Evolutionary conservation across 805 yeast species (phyloP).

Genomic region (Candida methanosorbosa): DNA sequence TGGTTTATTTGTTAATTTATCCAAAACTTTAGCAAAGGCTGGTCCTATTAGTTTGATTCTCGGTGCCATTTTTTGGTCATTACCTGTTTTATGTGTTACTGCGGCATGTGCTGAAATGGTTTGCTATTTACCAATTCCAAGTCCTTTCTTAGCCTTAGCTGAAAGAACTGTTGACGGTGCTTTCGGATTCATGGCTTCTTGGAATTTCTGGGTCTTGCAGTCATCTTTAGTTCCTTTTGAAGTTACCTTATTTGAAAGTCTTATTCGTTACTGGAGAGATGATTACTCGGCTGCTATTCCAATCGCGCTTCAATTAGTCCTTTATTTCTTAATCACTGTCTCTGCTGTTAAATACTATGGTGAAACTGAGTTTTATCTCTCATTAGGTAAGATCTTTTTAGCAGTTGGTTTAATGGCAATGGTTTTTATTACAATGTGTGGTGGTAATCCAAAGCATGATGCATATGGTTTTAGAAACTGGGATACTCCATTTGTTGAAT

Average conservation of each 20-base stretch:
- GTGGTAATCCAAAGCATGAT: conserved; percentile 67
- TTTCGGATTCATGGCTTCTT: conserved; percentile 58
- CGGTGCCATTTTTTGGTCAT: conserved; percentile 56
- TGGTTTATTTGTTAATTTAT: conserved; percentile 60
- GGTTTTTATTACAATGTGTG: conserved; percentile 68
- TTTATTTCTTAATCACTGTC: conserved; percentile 52
- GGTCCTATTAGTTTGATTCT: conserved; percentile 56
- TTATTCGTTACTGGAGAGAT: conserved; percentile 66
- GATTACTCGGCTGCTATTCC: conserved; percentile 62
- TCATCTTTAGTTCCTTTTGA: conserved; percentile 71
- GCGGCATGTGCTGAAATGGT: conserved; percentile 70
- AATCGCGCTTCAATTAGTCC: conserved; percentile 46
- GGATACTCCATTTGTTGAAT: conserved; percentile 33
- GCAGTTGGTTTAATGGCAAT: conserved; percentile 61
- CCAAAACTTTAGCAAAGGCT: conserved; percentile 46
- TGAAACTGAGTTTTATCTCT: conserved; percentile 68
- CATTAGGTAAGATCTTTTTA: conserved; percentile 57
- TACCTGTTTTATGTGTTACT: conserved; percentile 56
- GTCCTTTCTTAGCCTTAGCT: conserved; percentile 61
- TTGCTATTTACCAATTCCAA: conserved; percentile 55
- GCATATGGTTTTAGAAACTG: conserved; percentile 50
- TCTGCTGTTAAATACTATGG: conserved; percentile 66
- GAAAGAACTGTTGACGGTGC: conserved; percentile 63
- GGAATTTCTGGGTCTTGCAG: conserved; percentile 66
- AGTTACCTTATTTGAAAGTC: conserved; percentile 64